phyloP scores from a whole-genome alignment of 148 eudicot species.

The Silene uniflora region DNA sequence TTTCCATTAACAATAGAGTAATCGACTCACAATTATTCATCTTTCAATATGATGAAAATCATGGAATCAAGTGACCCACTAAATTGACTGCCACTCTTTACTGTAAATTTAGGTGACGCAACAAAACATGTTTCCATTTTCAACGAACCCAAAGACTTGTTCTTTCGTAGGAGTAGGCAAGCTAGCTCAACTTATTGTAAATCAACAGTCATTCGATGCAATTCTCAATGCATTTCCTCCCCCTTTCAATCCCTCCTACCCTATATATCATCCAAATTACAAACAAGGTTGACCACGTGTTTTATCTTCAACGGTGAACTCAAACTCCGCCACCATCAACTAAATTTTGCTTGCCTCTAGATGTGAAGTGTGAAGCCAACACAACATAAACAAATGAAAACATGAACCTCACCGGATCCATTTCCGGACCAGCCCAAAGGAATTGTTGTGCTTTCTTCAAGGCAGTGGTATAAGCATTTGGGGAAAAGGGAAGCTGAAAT shows the following conservation, averaged over 20 bases:
- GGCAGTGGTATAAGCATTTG: conserved; percentile 51
- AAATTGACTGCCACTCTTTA: background rate
- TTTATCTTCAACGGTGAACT: background rate
- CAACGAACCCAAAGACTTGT: no score
- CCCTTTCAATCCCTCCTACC: no score
- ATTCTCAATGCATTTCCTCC: no score
- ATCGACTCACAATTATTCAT: no score
- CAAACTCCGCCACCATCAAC: background rate
- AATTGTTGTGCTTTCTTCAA: conserved; percentile 84
- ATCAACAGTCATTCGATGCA: no score
- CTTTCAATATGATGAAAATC: background rate
- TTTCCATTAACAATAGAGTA: background rate
- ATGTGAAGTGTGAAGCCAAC: background rate
- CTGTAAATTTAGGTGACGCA: background rate
- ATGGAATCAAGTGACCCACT: background rate
- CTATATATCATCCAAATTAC: no score
- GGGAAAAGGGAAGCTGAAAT: conserved; percentile 59
- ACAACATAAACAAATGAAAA: conserved; percentile 4
- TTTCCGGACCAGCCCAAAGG: conserved; percentile 97
- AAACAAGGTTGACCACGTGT: no score
- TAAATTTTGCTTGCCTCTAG: background rate
- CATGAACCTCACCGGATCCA: conserved; percentile 68
- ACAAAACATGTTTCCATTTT: background rate
- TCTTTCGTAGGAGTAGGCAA: no score
- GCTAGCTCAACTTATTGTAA: no score